Base-by-base conservation (phyloP, 1,139 yeast genomes). In the Saccharomyces hybrid region DNA sequence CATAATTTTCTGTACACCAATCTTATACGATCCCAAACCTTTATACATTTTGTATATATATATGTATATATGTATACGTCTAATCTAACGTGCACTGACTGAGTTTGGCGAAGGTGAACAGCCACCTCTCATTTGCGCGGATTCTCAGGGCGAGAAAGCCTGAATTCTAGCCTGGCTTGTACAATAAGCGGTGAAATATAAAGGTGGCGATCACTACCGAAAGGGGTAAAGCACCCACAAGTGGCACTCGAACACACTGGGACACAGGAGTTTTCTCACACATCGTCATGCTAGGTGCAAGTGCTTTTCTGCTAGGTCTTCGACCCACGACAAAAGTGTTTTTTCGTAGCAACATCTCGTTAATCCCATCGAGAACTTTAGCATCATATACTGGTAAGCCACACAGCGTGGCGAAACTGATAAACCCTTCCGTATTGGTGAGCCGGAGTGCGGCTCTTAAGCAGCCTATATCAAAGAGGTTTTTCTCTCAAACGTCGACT, bases 401-500 rank as follows among this genome's bases (percentile, higher is more conserved):
- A 19, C 44, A 38, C 26, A 9, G 44, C 12, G 6, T 4, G 6
- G 4, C 12, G 21, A 38, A 7, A 38, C 26, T 19, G n/a, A 38
- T 14, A 38, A 38, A 38, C 9, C 24, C 24, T 38, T 12, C 44
- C 4, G 14, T 19, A 9, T 5, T 19, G 11, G n/a, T 19, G 6
- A 19, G 4, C 44, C 8, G 12, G 11, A 19, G 21, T 16, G 65
- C 48, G 52, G 51, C 4, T 9, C n/a, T 38, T 19, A 26, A 38
- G 24, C 24, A 38, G 12, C 41, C 34, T 9, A 29, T 48, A n/a
- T 19, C 49, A 19, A 53, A 52, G 24, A 53, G 60, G 31, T 54
- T 53, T 48, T 55, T 60, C 42, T 56, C 58, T 5, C 51, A 56
- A 12, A 53, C 53, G 5, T 53, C 56, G 8, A n/a, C 21, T 28